phyloP scores from a whole-genome alignment of 176 grass and related monocot genomes.

The Aechmea fasciata region DNA sequence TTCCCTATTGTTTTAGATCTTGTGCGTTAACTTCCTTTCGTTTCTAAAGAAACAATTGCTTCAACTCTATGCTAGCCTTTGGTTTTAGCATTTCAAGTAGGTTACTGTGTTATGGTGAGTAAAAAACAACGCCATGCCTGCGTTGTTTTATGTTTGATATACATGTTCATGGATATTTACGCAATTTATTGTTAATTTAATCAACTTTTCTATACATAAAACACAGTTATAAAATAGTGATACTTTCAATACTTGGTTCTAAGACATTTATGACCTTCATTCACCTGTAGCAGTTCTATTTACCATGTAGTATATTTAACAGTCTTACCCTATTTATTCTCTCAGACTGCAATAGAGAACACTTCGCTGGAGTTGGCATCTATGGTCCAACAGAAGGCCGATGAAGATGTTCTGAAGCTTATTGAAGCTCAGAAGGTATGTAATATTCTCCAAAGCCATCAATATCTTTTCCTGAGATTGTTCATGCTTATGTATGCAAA shows the following conservation, averaged over 20 bases:
- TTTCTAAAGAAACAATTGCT: too few species aligned
- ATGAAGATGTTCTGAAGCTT: slow-evolving; percentile 71
- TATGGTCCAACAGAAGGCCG: slow-evolving; percentile 65
- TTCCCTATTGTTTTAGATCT: too few species aligned
- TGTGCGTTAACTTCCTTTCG: too few species aligned
- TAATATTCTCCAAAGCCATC: neutral
- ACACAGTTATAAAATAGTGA: neutral
- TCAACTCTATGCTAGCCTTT: too few species aligned
- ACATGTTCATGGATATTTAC: too few species aligned
- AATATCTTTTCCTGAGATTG: slow-evolving; percentile 11
- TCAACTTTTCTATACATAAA: too few species aligned
- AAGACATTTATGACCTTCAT: neutral
- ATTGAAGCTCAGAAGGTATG: slow-evolving; percentile 77
- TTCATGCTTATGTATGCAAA: slow-evolving; percentile 9
- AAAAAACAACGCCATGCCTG: too few species aligned
- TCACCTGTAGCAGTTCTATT: neutral
- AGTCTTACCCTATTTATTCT: neutral
- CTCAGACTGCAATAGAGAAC: slow-evolving; percentile 38
- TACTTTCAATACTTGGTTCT: neutral
- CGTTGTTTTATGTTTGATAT: too few species aligned
- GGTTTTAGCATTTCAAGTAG: too few species aligned
- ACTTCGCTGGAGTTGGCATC: slow-evolving; percentile 46
- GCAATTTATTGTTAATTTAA: too few species aligned
- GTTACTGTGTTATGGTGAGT: too few species aligned
- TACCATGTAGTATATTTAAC: neutral